Base-by-base conservation (phyloP, 2,329 filamentous ascomycete species). In the Fusarium siculi region DNA sequence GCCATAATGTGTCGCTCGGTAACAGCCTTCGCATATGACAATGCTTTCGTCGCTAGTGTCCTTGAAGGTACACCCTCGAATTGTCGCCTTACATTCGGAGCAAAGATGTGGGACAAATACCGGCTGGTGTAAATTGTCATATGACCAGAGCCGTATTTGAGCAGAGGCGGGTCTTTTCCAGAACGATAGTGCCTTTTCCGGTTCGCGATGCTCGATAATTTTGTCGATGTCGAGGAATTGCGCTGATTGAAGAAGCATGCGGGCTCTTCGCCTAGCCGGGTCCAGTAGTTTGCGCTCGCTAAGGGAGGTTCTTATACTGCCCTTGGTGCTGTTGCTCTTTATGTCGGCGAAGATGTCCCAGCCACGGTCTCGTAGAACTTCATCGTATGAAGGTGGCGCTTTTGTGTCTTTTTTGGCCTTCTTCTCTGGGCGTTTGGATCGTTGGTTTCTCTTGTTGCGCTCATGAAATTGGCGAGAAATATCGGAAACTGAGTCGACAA, bases 211-310 rank as follows among this genome's bases (percentile, higher is more conserved):
- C 69, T 84, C 81, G 23, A 83, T 78, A 4, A 82, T 47, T n/a
- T 82, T 82, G 62, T 83, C 82, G 32, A 83, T 80, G 47, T 84
- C 82, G 4, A 83, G 76, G 25, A 82, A 81, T 8, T 79, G 80
- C 39, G 75, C 73, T 14, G 78, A 72, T 49, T 82, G 81, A 2
- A 82, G 74, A 3, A 83, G 72, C 63, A 80, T 76, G 9, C 78
- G 75, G 6, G 79, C 80, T 25, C 77, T 63, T 23, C 76, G 72
- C 21, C 67, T 57, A 9, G 68, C 49, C 3, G 73, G 62, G 9
- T 64, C 42, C n/a, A 56, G 21, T 11, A 56, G 4, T 12, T 56
- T 58, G 2, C 56, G 52, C 2, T 56, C 68, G 21, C 66, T 67
- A 6, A 79, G 60, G 7, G 50, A 28, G 25, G 70, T 59, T 34